Evolutionary conservation across 164 flowering plant genomes (phyloP).

Genomic region (Cinnamomum chago): DNA sequence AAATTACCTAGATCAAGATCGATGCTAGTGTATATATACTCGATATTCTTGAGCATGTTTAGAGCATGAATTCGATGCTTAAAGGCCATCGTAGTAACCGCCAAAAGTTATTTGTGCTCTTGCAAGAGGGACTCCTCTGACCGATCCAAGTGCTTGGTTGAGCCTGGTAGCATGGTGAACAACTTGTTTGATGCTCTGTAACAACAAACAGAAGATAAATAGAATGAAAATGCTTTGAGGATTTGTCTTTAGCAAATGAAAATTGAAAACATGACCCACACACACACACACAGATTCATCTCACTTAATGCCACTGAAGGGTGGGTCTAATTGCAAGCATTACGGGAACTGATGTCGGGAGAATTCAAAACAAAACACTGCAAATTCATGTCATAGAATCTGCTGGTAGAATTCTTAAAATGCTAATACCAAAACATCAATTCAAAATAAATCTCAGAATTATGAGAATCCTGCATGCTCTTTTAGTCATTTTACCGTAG

Average conservation of each 20-base stretch:
- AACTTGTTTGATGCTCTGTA: conserved; percentile 62
- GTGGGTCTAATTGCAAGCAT: background rate
- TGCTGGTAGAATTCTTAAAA: no score
- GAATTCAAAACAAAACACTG: background rate
- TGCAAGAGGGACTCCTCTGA: conserved; percentile 42
- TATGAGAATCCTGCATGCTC: no score
- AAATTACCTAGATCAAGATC: background rate
- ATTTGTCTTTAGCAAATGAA: background rate
- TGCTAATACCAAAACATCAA: no score
- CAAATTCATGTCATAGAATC: no score
- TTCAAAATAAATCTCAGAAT: no score
- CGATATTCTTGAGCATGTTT: background rate
- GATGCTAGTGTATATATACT: background rate
- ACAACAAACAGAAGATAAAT: background rate
- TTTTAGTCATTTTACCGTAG: no score
- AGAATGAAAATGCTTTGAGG: no score
- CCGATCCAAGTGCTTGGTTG: conserved; percentile 55
- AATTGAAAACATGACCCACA: background rate
- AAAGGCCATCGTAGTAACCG: conserved; percentile 50
- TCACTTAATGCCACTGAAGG: background rate
- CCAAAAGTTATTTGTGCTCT: conserved; percentile 59
- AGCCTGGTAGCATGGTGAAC: conserved; percentile 47
- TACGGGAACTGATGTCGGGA: background rate
- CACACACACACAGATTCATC: background rate
- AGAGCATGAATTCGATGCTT: background rate